Percentiles rank a stretch among this genome's conserved stretches.
Conservation (phyloP, 2,329 filamentous ascomycete species). For the Dothideomycetes sp. region DNA sequence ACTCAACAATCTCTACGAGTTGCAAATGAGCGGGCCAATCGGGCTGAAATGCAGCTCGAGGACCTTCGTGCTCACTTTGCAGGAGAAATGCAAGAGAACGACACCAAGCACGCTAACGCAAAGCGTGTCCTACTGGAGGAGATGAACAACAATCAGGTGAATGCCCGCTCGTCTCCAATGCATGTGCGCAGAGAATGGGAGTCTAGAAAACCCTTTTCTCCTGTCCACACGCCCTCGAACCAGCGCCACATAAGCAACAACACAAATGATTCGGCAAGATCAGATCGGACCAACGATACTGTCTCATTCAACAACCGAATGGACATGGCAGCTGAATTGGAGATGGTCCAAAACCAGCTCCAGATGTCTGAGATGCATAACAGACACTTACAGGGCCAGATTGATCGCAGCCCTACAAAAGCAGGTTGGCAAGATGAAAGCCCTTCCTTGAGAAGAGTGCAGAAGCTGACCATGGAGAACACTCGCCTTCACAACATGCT, state of each 20-base stretch:
- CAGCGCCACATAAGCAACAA: slow-evolving; percentile 58
- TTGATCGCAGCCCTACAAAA: slow-evolving; percentile 57
- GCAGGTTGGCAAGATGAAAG: slow-evolving; percentile 61
- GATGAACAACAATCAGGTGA: slow-evolving; percentile 72
- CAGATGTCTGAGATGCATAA: slow-evolving; percentile 95
- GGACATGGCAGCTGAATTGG: slow-evolving; percentile 82
- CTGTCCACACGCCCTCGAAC: slow-evolving; percentile 58
- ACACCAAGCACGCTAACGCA: slow-evolving; percentile 49
- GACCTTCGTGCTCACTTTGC: slow-evolving; percentile 66
- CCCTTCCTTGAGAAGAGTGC: slow-evolving; percentile 67
- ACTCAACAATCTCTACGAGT: slow-evolving; percentile 81
- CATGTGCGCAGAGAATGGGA: slow-evolving; percentile 52
- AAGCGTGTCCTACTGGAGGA: slow-evolving; percentile 73
- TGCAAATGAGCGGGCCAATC: slow-evolving; percentile 66
- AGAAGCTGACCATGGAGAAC: slow-evolving; percentile 88
- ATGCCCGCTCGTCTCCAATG: slow-evolving; percentile 62
- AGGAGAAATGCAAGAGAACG: slow-evolving; percentile 58
- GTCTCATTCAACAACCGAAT: slow-evolving; percentile 76
- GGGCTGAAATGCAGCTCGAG: slow-evolving; percentile 71
- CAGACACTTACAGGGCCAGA: slow-evolving; percentile 77
- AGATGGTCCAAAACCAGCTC: slow-evolving; percentile 86
- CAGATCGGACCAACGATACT: slow-evolving; percentile 76
- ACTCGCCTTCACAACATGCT: slow-evolving; percentile 86
- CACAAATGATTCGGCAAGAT: slow-evolving; percentile 65
- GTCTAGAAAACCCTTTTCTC: slow-evolving; percentile 57